These are phyloP conservation scores for Cerrena zonata DNA, from an alignment of 1,284 basidiomycete species.

Conservation along the genomic window DNA sequence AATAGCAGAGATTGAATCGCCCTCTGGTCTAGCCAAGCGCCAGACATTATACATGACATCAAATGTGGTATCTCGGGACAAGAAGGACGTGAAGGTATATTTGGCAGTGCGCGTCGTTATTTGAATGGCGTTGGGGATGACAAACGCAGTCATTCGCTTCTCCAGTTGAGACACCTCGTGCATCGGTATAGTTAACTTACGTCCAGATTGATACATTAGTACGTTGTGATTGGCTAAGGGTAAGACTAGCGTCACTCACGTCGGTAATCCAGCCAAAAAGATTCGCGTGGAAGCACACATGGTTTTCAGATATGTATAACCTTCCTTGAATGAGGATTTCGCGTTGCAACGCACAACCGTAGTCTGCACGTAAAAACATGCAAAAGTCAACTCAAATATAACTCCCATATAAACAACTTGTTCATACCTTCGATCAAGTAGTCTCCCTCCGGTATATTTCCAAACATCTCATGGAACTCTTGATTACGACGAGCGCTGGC, in stretches of 20 bases:
- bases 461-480: constrained; percentile 93
- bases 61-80: constrained; percentile 91
- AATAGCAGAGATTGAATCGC: constrained; percentile 36
- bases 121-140: constrained; percentile 97
- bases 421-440: constrained; percentile 91
- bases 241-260: constrained; percentile 43
- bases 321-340: constrained; percentile 96
- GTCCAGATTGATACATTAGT: neutral
- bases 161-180: constrained; percentile 86
- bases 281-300: constrained; percentile 97
- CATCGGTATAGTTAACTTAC: constrained; percentile 89
- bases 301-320: constrained; percentile 95
- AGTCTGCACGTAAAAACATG: constrained; percentile 52
- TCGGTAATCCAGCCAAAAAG: constrained; percentile 99
- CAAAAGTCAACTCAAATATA: neutral
- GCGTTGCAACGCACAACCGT: constrained; percentile 91
- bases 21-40: constrained; percentile 82
- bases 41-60: constrained; percentile 97
- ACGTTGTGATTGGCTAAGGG: neutral
- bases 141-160: constrained; percentile 97
- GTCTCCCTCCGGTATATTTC: constrained; percentile 86
- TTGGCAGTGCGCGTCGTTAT: constrained; percentile 78
- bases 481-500: constrained; percentile 91
- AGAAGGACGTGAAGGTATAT: constrained; percentile 94
- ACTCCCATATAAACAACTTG: constrained; percentile 7